Conservation (phyloP, 164 flowering plant genomes). For the Akebia trifoliata region DNA sequence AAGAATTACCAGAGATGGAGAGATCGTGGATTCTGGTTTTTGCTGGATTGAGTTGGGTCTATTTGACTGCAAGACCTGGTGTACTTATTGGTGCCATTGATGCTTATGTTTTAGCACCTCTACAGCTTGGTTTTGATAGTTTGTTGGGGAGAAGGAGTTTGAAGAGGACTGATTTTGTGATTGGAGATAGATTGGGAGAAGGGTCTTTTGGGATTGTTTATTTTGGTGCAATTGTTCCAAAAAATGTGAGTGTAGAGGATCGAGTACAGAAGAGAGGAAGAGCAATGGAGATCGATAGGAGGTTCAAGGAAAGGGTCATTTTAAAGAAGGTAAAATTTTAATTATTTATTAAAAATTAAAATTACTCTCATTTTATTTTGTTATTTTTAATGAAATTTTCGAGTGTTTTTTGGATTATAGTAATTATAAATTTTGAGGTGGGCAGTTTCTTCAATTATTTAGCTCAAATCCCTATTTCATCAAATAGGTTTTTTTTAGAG, state of each 20-base stretch:
- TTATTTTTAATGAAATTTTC: neutral
- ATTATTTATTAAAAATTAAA: neutral
- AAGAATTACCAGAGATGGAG: slow-evolving; percentile 51
- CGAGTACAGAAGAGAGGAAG: slow-evolving; percentile 36
- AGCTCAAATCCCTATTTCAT: no score
- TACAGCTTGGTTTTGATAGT: slow-evolving; percentile 65
- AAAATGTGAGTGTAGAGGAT: slow-evolving; percentile 46
- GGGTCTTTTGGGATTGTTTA: slow-evolving; percentile 94
- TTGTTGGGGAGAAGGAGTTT: slow-evolving; percentile 59
- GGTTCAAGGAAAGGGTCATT: slow-evolving; percentile 80
- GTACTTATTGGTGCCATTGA: slow-evolving; percentile 89
- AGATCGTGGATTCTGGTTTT: slow-evolving; percentile 56
- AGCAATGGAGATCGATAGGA: slow-evolving; percentile 33
- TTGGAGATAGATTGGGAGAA: slow-evolving; percentile 74
- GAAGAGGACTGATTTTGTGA: slow-evolving; percentile 68
- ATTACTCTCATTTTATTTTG: neutral
- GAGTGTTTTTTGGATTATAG: no score
- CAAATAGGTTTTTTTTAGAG: no score
- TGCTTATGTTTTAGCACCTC: slow-evolving; percentile 79
- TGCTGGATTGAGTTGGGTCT: slow-evolving; percentile 71
- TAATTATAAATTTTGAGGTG: no score
- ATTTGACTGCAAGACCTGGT: slow-evolving; percentile 95
- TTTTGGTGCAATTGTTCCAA: slow-evolving; percentile 76
- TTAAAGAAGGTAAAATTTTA: slow-evolving; percentile 62
- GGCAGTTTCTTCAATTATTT: no score